Percentiles rank a stretch among this genome's conserved stretches.
Conservation (phyloP, 2,329 filamentous ascomycete species). For the Nemania sp. region DNA sequence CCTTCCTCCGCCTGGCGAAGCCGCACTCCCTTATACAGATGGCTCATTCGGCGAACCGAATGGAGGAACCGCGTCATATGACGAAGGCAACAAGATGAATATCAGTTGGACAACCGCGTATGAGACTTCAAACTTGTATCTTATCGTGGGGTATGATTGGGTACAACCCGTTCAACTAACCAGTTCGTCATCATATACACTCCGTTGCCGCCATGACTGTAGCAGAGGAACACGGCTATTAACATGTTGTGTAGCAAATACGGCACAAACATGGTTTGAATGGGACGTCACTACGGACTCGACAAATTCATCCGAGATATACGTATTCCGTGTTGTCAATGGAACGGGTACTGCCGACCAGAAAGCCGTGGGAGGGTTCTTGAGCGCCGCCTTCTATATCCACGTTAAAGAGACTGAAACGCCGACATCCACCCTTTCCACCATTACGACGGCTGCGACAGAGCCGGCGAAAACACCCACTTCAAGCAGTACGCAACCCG, state of each 20-base stretch:
- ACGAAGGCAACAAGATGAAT: conserved; percentile 30
- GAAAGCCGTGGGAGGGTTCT: conserved; percentile 27
- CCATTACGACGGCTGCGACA: conserved; percentile 12
- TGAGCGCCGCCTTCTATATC: conserved; percentile 32
- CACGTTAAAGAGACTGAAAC: conserved; percentile 13
- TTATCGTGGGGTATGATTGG: conserved; percentile 30
- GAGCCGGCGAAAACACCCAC: conserved; percentile 3
- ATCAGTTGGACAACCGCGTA: conserved; percentile 31
- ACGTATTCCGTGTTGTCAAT: conserved; percentile 32
- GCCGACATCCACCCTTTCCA: conserved; percentile 24
- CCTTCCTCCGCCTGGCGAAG: conserved; percentile 28
- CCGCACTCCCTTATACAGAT: conserved; percentile 27
- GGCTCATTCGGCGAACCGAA: conserved; percentile 29
- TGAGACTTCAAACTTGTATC: conserved; percentile 32
- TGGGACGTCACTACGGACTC: conserved; percentile 33
- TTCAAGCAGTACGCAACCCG: neutral
- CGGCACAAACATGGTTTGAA: conserved; percentile 30
- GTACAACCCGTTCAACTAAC: conserved; percentile 29
- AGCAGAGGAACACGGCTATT: neutral
- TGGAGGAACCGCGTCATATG: conserved; percentile 26
- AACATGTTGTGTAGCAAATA: conserved; percentile 24
- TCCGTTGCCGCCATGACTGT: neutral
- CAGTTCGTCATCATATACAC: conserved; percentile 23
- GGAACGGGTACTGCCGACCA: conserved; percentile 24
- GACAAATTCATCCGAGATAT: conserved; percentile 32